Percentiles rank a stretch among this genome's conserved stretches.
These are phyloP conservation scores for Cyclotella cryptica DNA, from an alignment of 108 stramenopile genomes.

Conservation along the genomic window DNA sequence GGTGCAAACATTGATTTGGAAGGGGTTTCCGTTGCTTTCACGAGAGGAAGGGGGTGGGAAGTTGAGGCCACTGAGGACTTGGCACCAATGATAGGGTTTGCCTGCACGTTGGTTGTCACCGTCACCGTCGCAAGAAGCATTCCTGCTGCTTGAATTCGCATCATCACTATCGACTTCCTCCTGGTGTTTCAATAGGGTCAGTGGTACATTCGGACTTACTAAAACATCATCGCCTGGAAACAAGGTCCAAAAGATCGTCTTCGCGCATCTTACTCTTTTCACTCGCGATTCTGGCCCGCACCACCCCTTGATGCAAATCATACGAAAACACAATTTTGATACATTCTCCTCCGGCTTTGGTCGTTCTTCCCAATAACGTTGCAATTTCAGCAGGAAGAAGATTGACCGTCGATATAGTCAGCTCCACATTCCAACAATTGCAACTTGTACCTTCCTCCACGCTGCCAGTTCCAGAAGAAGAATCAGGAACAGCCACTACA, in stretches of 20 bases:
- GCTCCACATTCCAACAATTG: constrained; percentile 33
- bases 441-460: background rate
- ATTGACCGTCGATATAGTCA: constrained; percentile 28
- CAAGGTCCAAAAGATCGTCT: constrained; percentile 37
- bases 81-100: constrained; percentile 83
- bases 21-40: constrained; percentile 19
- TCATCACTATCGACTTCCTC: constrained; percentile 15
- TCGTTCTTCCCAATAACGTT: constrained; percentile 25
- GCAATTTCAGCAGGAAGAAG: constrained; percentile 38
- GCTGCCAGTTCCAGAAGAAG: background rate
- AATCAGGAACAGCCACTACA: constrained; percentile 19
- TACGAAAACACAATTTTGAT: constrained; percentile 35
- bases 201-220: constrained; percentile 36
- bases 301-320: constrained; percentile 30
- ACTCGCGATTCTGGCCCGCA: constrained; percentile 11
- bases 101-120: constrained; percentile 24
- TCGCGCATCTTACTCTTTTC: constrained; percentile 7
- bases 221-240: constrained; percentile 53
- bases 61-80: constrained; percentile 75
- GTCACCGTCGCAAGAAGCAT: constrained; percentile 2
- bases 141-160: background rate
- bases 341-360: constrained; percentile 1
- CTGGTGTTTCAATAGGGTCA: constrained; percentile 24
- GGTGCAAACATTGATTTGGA: constrained; percentile 49
- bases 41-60: constrained; percentile 48